A percentile compares a stretch with the other conserved stretches of the same genome.
phyloP scores from a whole-genome alignment of 441 rosid species.

The Erysimum cheiri region DNA sequence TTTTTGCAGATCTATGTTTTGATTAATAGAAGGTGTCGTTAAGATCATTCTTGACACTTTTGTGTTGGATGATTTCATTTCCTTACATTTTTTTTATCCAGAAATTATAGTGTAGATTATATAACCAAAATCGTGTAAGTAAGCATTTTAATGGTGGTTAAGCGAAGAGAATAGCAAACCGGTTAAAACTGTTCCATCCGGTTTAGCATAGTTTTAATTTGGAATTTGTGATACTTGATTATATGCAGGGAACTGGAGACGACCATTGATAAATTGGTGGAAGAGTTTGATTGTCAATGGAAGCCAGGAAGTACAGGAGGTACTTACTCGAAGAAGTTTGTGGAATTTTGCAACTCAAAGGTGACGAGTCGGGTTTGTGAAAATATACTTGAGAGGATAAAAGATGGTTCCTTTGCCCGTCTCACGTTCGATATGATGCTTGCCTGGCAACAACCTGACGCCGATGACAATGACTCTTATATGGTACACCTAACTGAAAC shows the following conservation, averaged over 20 bases:
- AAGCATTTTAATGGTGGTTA: constrained; percentile 11
- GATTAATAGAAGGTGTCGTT: not conserved
- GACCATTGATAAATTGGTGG: constrained; percentile 38
- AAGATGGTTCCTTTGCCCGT: constrained; percentile 72
- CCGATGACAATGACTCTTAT: constrained; percentile 51
- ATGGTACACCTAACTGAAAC: constrained; percentile 37
- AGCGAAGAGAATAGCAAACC: not conserved
- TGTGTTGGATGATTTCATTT: not conserved
- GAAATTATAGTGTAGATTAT: not conserved
- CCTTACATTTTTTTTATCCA: not conserved
- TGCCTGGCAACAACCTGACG: constrained; percentile 83
- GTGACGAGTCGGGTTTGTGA: constrained; percentile 53
- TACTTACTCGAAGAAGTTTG: constrained; percentile 67
- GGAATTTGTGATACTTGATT: constrained; percentile 16
- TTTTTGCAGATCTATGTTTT: constrained; percentile 19
- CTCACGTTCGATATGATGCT: constrained; percentile 86
- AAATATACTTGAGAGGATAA: constrained; percentile 60
- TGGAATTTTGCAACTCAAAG: constrained; percentile 75
- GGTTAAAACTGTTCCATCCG: not conserved
- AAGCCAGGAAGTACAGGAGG: constrained; percentile 49
- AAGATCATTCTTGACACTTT: constrained; percentile 3
- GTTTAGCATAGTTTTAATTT: not conserved
- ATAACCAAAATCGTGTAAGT: not conserved
- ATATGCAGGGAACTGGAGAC: constrained; percentile 56
- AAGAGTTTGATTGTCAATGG: constrained; percentile 51